These are phyloP conservation scores for Kernera saxatilis DNA, from an alignment of 345 rosid species.

Conservation along the genomic window DNA sequence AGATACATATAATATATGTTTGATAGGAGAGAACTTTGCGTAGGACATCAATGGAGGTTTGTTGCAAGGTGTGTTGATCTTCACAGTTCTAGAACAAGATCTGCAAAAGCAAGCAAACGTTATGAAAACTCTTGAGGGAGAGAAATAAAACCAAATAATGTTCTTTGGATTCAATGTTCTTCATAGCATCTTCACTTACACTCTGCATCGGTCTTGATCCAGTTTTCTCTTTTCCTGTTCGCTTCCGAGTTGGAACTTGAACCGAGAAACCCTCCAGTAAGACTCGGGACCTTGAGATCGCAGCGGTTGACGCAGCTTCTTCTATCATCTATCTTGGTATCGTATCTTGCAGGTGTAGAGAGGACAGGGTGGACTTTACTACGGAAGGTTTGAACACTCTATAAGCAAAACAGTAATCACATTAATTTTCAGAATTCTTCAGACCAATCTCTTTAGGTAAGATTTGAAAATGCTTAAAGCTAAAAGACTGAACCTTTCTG, in stretches of 20 bases:
- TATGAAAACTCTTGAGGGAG: background rate
- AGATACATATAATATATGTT: background rate
- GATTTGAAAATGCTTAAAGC: background rate
- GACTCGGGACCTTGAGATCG: background rate
- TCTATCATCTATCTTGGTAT: background rate
- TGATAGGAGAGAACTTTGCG: background rate
- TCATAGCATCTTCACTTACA: slow-evolving; percentile 20
- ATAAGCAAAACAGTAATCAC: slow-evolving; percentile 10
- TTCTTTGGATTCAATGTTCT: background rate
- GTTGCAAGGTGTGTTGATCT: slow-evolving; percentile 2
- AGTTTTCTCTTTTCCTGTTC: slow-evolving; percentile 10
- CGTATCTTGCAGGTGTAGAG: slow-evolving; percentile 2
- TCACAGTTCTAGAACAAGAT: slow-evolving; percentile 26
- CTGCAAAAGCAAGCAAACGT: slow-evolving; percentile 18
- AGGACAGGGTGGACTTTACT: slow-evolving; percentile 30
- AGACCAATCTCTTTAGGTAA: background rate
- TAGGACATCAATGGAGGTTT: background rate
- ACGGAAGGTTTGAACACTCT: slow-evolving; percentile 16
- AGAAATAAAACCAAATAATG: background rate
- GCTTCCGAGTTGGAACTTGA: background rate
- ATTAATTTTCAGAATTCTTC: background rate
- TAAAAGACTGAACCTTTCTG: slow-evolving; percentile 18
- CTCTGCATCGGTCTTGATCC: slow-evolving; percentile 30
- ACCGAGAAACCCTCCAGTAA: background rate
- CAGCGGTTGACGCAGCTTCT: background rate